Conservation (phyloP, 2,329 filamentous ascomycete species). For the Neoarthrinium moseri region DNA sequence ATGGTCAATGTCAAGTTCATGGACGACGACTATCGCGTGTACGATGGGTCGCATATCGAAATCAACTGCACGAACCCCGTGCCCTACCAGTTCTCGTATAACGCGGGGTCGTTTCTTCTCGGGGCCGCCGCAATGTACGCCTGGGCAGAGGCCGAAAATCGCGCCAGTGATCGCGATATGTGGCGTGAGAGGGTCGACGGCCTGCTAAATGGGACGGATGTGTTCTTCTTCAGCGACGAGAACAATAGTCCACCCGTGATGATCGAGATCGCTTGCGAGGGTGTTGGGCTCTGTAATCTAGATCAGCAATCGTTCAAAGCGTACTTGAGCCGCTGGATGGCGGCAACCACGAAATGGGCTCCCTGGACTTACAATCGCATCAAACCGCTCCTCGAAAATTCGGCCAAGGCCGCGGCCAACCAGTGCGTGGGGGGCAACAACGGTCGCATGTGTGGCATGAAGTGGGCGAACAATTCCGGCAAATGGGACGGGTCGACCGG, state of each 20-base stretch:
- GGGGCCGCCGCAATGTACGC: conserved; percentile 71
- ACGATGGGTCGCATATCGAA: conserved; percentile 58
- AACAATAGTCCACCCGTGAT: conserved; percentile 47
- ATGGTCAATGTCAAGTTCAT: conserved; percentile 57
- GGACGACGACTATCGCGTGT: conserved; percentile 57
- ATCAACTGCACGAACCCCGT: conserved; percentile 58
- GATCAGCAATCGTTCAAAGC: conserved; percentile 66
- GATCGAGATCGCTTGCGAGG: conserved; percentile 66
- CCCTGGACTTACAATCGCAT: conserved; percentile 55
- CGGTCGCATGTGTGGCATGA: conserved; percentile 57
- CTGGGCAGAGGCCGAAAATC: conserved; percentile 40
- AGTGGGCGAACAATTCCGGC: conserved; percentile 51
- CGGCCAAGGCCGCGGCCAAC: conserved; percentile 54
- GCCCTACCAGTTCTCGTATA: conserved; percentile 68
- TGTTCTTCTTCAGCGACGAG: conserved; percentile 52
- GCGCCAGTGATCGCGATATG: conserved; percentile 33
- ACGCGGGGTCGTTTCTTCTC: conserved; percentile 63
- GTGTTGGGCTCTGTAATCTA: conserved; percentile 56
- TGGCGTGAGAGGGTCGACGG: conserved; percentile 61
- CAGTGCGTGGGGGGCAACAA: conserved; percentile 59
- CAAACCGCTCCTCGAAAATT: conserved; percentile 52
- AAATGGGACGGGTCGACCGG: conserved; percentile 59
- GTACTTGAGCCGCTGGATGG: conserved; percentile 61
- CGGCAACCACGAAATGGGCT: conserved; percentile 61
- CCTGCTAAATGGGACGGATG: conserved; percentile 49